Evolutionary conservation across 1,284 basidiomycete genomes (phyloP), one percentile per base, ranked within the genome.

Genomic region (Entoloma clypeatum): DNA sequence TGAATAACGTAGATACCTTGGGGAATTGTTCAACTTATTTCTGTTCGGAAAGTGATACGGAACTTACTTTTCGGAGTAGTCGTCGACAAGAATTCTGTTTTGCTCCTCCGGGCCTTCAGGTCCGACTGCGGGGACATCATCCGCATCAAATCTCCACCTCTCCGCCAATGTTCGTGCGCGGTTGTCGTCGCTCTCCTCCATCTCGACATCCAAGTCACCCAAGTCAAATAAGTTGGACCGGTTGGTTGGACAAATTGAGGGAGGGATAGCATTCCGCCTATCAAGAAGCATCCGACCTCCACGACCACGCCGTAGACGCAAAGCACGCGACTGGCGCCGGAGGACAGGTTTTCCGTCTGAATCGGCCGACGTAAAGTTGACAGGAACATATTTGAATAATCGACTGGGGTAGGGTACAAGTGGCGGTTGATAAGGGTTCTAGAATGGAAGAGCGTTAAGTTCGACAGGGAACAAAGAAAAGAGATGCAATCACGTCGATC

Each of bases 221-320:
- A 51, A 32, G 41, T 46, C 50, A 48, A 67, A 57, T 28, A 60
- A 44, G 11, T 54, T 48, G 5, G 60, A 59, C 6, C 57, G 55
- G 10, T 49, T 39, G 21, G 49, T 54, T 13, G 41, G 28, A 2
- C 49, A 10, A 3, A 54, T 42, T 11, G 46, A 38, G n/a, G 50
- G 60, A 25, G 53, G 43, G 5, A 50, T 55, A 5, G 69, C 60
- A 38, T 70, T 63, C 9, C 84, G 77, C 32, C 92, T 77, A 62
- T 96, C 93, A 5, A 96, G 55, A 48, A 81, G 67, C n/a, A 83
- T 60, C 21, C 88, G 75, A 3, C 93, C 92, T 31, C 87, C 89
- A 46, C 92, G 86, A 5, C 90, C 92, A 43, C 75, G 61, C 7
- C 92, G 82, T 36, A 86, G 57, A 43, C 92, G 85, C 45, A 90